Base-by-base conservation (phyloP, 495 filamentous ascomycete species). In the Xylaria longipes region DNA sequence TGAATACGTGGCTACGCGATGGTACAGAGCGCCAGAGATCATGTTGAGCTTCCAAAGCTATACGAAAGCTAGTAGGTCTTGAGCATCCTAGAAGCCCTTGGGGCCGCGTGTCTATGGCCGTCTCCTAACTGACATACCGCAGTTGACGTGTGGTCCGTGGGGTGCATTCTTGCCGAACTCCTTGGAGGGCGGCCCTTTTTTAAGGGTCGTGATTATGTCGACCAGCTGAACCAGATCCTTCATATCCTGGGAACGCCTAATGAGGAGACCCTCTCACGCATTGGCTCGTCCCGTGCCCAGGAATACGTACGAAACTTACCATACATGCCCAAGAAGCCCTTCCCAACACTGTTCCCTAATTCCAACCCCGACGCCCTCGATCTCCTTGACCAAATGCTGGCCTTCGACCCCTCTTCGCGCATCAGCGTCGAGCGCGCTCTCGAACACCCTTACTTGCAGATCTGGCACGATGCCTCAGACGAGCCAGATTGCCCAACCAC, bases 31-130 rank as follows among this genome's bases (percentile, higher is more conserved):
- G 41, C 96, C 96, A 3, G 96, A 99, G 80, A 99, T 99, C 78
- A 99, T 98, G 96, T 86, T 99, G 80, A 98, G 94, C 82, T 98
- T 99, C 90, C 95, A 98, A 84, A 97, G 95, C 83, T 99, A 99
- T 80, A 99, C 97, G 74, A 98, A 99, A 92, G 96, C 96, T 69
- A 98, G 94, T 97, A 87, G 60, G 94, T 94, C 29, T 25, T 11
- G 25, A 65, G 1, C 37, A 8, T 29, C 17, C 17, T n/a, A 11
- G n/a, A 61, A 37, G 7, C 22, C 12, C 46, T 25, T 41, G 43
- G 17, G 27, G 45, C 11, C 43, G 8, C n/a, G 25, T 15, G 20
- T 50, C 12, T 41, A 22, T 50, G 7, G 39, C 6, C 11, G 20
- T 54, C 45, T 27, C 69, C 61, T 56, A 20, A 65, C 31, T 74